Percentiles rank a stretch among this genome's conserved stretches.
Conservation (phyloP, 192 early-diverging fungal species). For the Allomyces arbusculus region DNA sequence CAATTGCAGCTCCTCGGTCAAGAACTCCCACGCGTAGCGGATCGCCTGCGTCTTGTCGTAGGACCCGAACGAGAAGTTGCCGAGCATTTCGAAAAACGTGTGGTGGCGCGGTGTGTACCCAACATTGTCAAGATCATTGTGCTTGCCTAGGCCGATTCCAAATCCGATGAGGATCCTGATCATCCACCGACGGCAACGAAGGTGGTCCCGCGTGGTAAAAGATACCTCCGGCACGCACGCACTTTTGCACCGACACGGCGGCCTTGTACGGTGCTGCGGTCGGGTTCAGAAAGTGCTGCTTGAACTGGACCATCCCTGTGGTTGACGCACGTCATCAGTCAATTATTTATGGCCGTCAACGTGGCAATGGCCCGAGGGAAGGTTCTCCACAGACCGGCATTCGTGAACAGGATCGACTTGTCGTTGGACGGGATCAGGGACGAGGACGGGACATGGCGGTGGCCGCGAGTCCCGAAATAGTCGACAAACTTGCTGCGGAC, state of each 20-base stretch:
- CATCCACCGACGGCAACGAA: neutral
- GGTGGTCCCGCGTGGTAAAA: neutral
- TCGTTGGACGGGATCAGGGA: slow-evolving; percentile 34
- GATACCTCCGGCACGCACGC: slow-evolving; percentile 31
- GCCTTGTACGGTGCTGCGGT: slow-evolving; percentile 18
- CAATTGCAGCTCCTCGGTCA: slow-evolving; percentile 25
- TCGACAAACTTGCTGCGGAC: too few relatives aligned
- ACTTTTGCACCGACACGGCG: slow-evolving; percentile 28
- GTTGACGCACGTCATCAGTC: neutral
- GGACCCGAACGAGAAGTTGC: slow-evolving; percentile 40
- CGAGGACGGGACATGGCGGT: slow-evolving; percentile 17
- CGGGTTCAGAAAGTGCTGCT: slow-evolving; percentile 29
- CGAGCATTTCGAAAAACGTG: slow-evolving; percentile 47
- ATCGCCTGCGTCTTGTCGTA: slow-evolving; percentile 30
- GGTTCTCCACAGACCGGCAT: slow-evolving; percentile 18
- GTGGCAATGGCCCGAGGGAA: neutral
- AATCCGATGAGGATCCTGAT: neutral
- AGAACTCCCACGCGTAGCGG: slow-evolving; percentile 31
- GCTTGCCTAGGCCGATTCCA: slow-evolving; percentile 14
- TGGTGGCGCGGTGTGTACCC: slow-evolving; percentile 42
- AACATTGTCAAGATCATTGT: slow-evolving; percentile 42
- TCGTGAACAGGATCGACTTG: slow-evolving; percentile 32
- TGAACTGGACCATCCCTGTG: slow-evolving; percentile 36
- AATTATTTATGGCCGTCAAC: neutral
- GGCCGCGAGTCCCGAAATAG: slow-evolving; percentile 21